Evolutionary conservation across 495 filamentous ascomycete genomes (phyloP), one percentile per base, ranked within the genome.

Genomic region (Aspergillus ellipticus): DNA sequence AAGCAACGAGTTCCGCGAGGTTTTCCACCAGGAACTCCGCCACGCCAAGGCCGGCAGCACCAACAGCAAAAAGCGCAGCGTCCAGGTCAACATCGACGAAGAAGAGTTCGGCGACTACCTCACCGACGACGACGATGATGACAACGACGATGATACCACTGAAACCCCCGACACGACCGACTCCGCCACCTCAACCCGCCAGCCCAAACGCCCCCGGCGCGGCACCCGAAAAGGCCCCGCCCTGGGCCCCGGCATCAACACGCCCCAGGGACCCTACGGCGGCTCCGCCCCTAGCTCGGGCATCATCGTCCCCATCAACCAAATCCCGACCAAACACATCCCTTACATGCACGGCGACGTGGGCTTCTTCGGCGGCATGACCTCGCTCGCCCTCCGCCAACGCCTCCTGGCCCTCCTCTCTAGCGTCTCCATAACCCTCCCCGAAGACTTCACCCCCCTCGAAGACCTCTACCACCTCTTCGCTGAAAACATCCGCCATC

Each of bases 381-480:
- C 82, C 6, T 82, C 86, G 2, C 75, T 90, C 16, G 65, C 70
- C n/a, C 66, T 89, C 53, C 84, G 87, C 29, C 79, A 85, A 62
- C 80, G 83, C 19, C 70, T 91, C 20, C 81, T 90, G 54, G 74
- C 64, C 22, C 67, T 82, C 62, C 71, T 85, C 28, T 74, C 77
- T 11, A 68, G 67, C 20, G 76, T 89, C 35, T 78, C 79, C 2
- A 52, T 63, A 48, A 56, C 41, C 2, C 56, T 80, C 5, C 70
- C 74, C 1, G 29, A 65, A 0, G 59, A 70, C n/a, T 85, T 86
- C 57, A 76, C 77, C 17, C 45, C 68, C 19, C 61, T 80, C 0
- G 68, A 71, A 1, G 81, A 83, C 6, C 82, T 95, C 57, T 92
- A 90, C 70, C 79, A 87, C 54, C 71, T 79, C 17, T 87, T 85